These are phyloP conservation scores for Marasmius oreades DNA, from an alignment of 1,284 basidiomycete genomes.

Conservation along the genomic window DNA sequence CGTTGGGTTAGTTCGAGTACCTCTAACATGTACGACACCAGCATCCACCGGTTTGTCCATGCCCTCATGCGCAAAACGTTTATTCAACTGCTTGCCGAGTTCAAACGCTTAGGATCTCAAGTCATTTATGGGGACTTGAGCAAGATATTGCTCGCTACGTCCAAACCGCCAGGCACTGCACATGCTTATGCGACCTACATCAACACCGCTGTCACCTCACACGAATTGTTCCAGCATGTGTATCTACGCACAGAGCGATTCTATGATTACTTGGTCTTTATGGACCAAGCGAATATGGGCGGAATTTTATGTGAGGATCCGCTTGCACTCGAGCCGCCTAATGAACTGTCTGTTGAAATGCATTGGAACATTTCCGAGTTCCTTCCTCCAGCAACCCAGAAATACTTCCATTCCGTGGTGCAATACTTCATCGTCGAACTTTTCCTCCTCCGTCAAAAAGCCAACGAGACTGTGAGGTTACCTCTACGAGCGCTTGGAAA, in stretches of 20 bases:
- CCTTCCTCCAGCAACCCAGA: slow-evolving; percentile 82
- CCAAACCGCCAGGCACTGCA: slow-evolving; percentile 94
- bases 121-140: slow-evolving; percentile 97
- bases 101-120: slow-evolving; percentile 91
- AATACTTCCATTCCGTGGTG: slow-evolving; percentile 73
- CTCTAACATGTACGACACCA: slow-evolving; percentile 90
- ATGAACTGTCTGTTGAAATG: slow-evolving; percentile 78
- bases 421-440: slow-evolving; percentile 88
- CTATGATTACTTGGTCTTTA: slow-evolving; percentile 94
- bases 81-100: slow-evolving; percentile 95
- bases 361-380: slow-evolving; percentile 95
- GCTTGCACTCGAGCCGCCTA: slow-evolving; percentile 60
- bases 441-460: slow-evolving; percentile 73
- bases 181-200: slow-evolving; percentile 96
- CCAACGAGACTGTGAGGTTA: slow-evolving; percentile 55
- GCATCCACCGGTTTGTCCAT: slow-evolving; percentile 90
- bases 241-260: slow-evolving; percentile 85
- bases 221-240: slow-evolving; percentile 95
- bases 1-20: slow-evolving; percentile 89
- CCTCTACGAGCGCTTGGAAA: slow-evolving; percentile 79
- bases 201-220: slow-evolving; percentile 87
- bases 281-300: slow-evolving; percentile 94
- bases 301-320: slow-evolving; percentile 86
- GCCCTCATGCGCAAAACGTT: slow-evolving; percentile 98
- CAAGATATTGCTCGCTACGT: slow-evolving; percentile 87